Evolutionary conservation across 2,329 filamentous ascomycete species (phyloP).

Genomic region (Fusarium napiforme): DNA sequence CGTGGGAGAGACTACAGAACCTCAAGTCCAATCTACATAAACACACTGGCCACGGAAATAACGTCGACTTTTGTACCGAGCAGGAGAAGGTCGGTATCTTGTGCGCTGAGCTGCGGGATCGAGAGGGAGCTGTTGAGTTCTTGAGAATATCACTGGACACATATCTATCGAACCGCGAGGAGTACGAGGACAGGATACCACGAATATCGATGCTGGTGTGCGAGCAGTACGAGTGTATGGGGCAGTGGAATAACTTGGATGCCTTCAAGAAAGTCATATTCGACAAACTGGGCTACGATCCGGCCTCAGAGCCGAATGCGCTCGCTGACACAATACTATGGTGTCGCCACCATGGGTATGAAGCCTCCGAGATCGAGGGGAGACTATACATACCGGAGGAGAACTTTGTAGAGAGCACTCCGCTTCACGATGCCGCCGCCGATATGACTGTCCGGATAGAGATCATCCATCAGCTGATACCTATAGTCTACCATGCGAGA

Average conservation of each 20-base stretch:
- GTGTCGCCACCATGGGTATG: constrained; percentile 2
- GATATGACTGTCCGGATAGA: not conserved
- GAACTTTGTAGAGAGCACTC: not conserved
- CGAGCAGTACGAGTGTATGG: constrained; percentile 14
- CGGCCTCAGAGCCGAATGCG: constrained; percentile 1
- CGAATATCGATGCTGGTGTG: constrained; percentile 9
- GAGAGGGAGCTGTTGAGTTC: constrained; percentile 2
- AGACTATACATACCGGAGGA: not conserved
- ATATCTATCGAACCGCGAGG: not conserved
- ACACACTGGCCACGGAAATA: not conserved
- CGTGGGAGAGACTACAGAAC: not conserved
- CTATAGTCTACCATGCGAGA: not conserved
- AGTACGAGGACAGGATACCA: not conserved
- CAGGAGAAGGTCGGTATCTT: constrained; percentile 1
- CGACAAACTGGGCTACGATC: not conserved
- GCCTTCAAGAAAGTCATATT: constrained; percentile 15
- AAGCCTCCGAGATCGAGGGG: not conserved
- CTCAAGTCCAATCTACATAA: not conserved
- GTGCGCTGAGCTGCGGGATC: constrained; percentile 11
- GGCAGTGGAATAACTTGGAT: constrained; percentile 1
- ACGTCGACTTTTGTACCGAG: not conserved
- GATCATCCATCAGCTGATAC: constrained; percentile 13
- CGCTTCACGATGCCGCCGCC: constrained; percentile 8
- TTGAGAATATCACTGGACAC: not conserved
- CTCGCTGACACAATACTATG: constrained; percentile 2